Base-by-base conservation (phyloP, 805 yeast species). In the Wickerhamomyces alni region DNA sequence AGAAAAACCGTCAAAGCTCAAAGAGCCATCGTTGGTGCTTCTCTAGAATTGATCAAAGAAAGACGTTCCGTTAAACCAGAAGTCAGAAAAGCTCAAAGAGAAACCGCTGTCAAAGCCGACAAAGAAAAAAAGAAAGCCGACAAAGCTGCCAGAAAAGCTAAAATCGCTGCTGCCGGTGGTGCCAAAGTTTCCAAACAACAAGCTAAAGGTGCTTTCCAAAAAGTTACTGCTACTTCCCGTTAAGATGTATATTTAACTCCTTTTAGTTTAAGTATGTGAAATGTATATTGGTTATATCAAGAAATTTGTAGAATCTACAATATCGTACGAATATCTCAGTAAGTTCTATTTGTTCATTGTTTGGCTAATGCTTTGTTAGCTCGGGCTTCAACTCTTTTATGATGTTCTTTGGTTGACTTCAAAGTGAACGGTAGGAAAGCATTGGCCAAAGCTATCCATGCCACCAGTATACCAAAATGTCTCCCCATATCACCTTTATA, bases 1-100 rank as follows among this genome's bases (percentile, higher is more conserved):
- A 91, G 96, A 82, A 89, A 87, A 82, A 70, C 96, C 65, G 94
- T 89, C 74, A 93, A 93, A 85, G 80, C 85, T 74, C 97, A 89
- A 79, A 93, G 99, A 82, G 96, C 95, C 55, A 83, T 93, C 69
- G 98, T 91, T 58, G 99, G 99, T 82, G 99, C 98, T 69, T 87
- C 99, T 65, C 78, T 93, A 63, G 99, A 93, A 58, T 82, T 88
- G 69, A 93, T 93, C 78, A 91, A 87, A 77, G 96, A 91, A 80
- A 87, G 95, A 83, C 88, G 97, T 77, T 66, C 85, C 62, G 75
- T 78, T 69, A 87, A 88, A 77, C 96, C 99, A 70, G 94, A 89
- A 72, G 89, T 82, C 66, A 93, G 96, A 82, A 86, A 88, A 81
- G 96, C 96, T 62, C 82, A 87, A 69, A 94, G 97, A 80, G 93